phyloP scores from a whole-genome alignment of 1,284 basidiomycete species.

The Psilocybe mexicana region DNA sequence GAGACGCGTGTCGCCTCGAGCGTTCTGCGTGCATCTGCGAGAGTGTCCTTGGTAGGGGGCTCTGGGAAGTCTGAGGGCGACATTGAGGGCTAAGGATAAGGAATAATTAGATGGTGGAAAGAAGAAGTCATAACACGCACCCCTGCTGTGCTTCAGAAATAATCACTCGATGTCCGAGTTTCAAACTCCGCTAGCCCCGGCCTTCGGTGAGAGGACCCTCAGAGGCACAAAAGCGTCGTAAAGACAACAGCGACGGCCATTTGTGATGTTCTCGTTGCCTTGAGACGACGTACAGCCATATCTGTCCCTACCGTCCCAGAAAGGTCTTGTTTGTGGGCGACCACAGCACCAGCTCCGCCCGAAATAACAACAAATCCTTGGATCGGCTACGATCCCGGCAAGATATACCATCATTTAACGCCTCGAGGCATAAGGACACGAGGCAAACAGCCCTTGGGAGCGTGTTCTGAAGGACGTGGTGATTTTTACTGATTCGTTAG shows the following conservation, averaged over 20 bases:
- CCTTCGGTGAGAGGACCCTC: neutral
- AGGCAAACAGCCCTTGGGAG: slow-evolving; percentile 12
- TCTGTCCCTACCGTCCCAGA: neutral
- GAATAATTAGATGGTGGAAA: slow-evolving; percentile 13
- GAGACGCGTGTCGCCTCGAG: slow-evolving; percentile 37
- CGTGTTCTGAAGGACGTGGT: slow-evolving; percentile 7
- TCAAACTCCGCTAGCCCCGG: slow-evolving; percentile 15
- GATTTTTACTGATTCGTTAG: slow-evolving; percentile 2
- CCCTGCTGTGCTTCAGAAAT: slow-evolving; percentile 6
- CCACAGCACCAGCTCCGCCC: slow-evolving; percentile 3
- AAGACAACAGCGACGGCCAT: neutral
- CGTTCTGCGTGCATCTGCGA: slow-evolving; percentile 47
- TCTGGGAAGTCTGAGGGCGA: slow-evolving; percentile 38
- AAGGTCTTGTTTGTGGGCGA: neutral
- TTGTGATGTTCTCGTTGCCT: slow-evolving; percentile 3
- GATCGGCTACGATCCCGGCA: neutral
- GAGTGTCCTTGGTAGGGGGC: slow-evolving; percentile 53
- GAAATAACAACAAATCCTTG: neutral
- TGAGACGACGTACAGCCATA: neutral
- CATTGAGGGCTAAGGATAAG: slow-evolving; percentile 7
- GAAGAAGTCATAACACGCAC: slow-evolving; percentile 8
- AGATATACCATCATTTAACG: neutral
- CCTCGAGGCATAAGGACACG: slow-evolving; percentile 15
- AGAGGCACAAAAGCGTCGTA: neutral
- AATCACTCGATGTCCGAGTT: slow-evolving; percentile 11